phyloP scores from a whole-genome alignment of 331 rosid genomes.

The Quercus tomentella region DNA sequence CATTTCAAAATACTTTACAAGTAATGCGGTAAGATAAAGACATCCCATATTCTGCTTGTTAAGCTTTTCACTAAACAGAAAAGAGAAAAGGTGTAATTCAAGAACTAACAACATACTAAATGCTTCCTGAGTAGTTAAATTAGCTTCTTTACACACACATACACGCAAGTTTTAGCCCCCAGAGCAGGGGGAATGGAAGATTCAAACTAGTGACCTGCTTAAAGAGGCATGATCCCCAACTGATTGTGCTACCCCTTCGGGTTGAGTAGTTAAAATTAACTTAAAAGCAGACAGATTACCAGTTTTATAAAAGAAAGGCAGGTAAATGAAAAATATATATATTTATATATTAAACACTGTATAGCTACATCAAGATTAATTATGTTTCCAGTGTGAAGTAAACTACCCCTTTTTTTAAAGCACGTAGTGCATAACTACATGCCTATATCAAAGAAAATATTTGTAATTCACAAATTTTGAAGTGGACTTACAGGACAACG shows the following conservation, averaged over 20 bases:
- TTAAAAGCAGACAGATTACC: neutral
- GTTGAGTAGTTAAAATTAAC: no score
- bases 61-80: neutral
- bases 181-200: no score
- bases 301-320: neutral
- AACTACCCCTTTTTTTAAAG: no score
- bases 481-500: constrained; percentile 87
- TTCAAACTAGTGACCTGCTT: no score
- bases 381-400: neutral
- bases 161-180: neutral
- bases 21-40: neutral
- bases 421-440: neutral
- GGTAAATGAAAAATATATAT: neutral
- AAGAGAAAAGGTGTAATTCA: neutral
- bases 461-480: neutral
- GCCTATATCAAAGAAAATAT: neutral
- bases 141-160: neutral
- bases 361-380: neutral
- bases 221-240: no score
- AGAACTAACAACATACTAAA: neutral
- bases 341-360: neutral
- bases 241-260: no score
- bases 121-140: neutral
- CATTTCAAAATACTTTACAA: neutral
- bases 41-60: neutral